Evolutionary conservation across 2,329 filamentous ascomycete genomes (phyloP), one percentile per base, ranked within the genome.

Genomic region (Ceratocystis albifundus): DNA sequence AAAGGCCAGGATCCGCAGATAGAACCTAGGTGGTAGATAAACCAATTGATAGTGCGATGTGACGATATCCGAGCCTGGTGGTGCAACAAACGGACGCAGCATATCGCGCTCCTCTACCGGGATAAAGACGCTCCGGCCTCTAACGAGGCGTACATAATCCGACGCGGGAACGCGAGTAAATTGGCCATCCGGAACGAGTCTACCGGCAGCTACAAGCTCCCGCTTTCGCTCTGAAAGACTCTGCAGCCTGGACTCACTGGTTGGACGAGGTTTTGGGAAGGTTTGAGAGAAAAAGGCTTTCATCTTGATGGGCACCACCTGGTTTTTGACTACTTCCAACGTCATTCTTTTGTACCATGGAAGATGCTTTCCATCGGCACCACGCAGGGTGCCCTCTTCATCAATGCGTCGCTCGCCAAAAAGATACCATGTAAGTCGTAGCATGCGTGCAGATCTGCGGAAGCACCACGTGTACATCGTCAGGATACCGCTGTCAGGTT

Each of bases 381-480:
- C 62, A n/a, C n/a, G 55, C 55, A 59, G 55, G 78, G 15, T 78
- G 6, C 90, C 89, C 75, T 96, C 90, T 74, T 99, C 93, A 68
- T 96, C 90, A 25, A 84, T 78, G 32, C 82, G 81, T 67, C 90
- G 84, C 71, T 96, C 88, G 15, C 89, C 90, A 73, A 99, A 97
- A 53, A 99, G 83, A 74, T 99, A 99, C 77, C 92, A 89, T 1
- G 90, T 95, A 45, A 99, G 79, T 25, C 93, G 84, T 64, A 99
- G 79, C 50, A 81, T 78, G 63, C 89, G 82, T 12, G 92, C 94
- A 73, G 92, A 96, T 71, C 84, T 85, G 70, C 88, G 87, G 77
- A 99, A 96, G 90, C 94, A 99, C 93, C 93, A 97, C 6, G 86
- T 87, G 74, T 96, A 99, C 80, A 96, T 87, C 65, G 82, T 79